phyloP scores from a whole-genome alignment of 1,139 yeast genomes.

The Candida freyschussii region DNA sequence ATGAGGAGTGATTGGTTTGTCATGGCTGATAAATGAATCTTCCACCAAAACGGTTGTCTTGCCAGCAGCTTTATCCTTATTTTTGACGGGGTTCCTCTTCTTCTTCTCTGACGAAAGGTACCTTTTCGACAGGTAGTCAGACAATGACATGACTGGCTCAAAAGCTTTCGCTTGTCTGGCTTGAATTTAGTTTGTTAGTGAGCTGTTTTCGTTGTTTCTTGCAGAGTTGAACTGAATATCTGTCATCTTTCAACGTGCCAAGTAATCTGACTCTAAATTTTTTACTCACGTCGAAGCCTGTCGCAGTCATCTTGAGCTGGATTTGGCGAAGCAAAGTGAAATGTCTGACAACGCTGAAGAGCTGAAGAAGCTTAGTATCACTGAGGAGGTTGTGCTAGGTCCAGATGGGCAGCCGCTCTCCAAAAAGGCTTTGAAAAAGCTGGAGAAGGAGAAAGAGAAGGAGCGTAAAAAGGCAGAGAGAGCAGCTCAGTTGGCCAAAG shows the following conservation, averaged over 20 bases:
- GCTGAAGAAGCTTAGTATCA: conserved; percentile 33
- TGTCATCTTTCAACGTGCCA: too few species aligned
- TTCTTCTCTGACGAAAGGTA: conserved; percentile 31
- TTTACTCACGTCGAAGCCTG: too few species aligned
- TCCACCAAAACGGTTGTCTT: too few species aligned
- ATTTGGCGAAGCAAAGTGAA: too few species aligned
- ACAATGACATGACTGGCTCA: conserved; percentile 48
- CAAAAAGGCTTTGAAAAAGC: conserved; percentile 90
- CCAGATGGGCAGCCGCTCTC: conserved; percentile 91
- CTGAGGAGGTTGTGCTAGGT: conserved; percentile 31
- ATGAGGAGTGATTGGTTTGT: too few species aligned
- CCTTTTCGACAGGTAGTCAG: conserved; percentile 49
- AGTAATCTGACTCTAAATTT: too few species aligned
- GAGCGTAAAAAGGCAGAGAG: conserved; percentile 90
- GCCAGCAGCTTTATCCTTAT: too few species aligned
- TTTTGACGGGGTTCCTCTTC: conserved; percentile 28
- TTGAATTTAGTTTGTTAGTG: too few species aligned
- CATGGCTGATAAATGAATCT: too few species aligned
- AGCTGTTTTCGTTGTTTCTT: too few species aligned
- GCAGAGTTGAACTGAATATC: too few species aligned
- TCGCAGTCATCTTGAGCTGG: too few species aligned
- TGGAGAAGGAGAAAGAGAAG: conserved; percentile 90
- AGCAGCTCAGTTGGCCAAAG: conserved; percentile 83
- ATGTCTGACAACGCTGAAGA: conserved; percentile 37
- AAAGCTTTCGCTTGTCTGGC: not conserved